Evolutionary conservation across 768 basidiomycete genomes (phyloP).

Genomic region (Boletus reticulatus): DNA sequence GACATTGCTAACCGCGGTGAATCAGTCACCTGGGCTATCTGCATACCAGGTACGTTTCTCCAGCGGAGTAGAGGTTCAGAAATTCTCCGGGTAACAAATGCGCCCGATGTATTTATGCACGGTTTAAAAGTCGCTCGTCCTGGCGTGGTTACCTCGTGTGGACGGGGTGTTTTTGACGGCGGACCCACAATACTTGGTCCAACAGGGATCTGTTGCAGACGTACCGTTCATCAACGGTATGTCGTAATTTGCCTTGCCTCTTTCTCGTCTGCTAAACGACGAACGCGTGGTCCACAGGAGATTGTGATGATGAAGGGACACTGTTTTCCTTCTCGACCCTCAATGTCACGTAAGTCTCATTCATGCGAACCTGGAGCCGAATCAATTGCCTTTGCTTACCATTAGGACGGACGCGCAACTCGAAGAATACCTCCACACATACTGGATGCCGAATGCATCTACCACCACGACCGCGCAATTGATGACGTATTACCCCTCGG

Average conservation of each 20-base stretch:
- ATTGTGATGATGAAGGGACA: conserved; percentile 43
- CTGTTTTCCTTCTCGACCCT: conserved; percentile 27
- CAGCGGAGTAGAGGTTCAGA: too few relatives aligned
- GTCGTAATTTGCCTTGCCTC: too few relatives aligned
- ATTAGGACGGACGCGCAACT: background rate
- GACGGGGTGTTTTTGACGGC: conserved; percentile 39
- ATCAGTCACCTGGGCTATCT: conserved; percentile 28
- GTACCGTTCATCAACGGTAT: conserved; percentile 4
- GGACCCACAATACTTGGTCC: conserved; percentile 30
- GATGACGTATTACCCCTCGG: conserved; percentile 35
- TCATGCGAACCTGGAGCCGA: too few relatives aligned
- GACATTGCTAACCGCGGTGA: conserved; percentile 31
- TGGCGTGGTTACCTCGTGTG: conserved; percentile 35
- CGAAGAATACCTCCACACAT: background rate
- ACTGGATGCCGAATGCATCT: conserved; percentile 30
- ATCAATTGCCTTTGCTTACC: background rate
- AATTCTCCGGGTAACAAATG: too few relatives aligned
- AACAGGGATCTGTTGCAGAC: conserved; percentile 28
- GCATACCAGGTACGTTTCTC: background rate
- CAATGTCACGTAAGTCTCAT: background rate
- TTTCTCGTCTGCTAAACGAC: too few relatives aligned
- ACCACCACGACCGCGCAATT: conserved; percentile 24
- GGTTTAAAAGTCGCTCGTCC: background rate
- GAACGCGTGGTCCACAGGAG: conserved; percentile 7
- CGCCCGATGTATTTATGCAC: background rate